phyloP scores from a whole-genome alignment of 192 early-diverging fungal species.

The Gaertneriomyces sp. region DNA sequence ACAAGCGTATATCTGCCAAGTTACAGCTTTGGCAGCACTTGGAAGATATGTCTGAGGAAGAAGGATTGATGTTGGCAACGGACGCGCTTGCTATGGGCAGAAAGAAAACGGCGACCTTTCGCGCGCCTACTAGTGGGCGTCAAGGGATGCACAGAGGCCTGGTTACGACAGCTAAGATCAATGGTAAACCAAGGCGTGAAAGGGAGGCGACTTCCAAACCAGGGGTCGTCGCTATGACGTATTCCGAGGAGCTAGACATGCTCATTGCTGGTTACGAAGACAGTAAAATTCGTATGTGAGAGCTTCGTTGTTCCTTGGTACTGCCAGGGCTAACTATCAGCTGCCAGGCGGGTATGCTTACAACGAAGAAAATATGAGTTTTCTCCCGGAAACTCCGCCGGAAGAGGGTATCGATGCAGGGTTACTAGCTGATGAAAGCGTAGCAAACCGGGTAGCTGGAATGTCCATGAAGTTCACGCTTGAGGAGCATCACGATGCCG shows the following conservation, averaged over 20 bases:
- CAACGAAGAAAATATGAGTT: conserved; percentile 52
- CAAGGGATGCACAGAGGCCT: conserved; percentile 7
- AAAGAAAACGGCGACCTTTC: conserved; percentile 16
- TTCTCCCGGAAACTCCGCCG: conserved; percentile 30
- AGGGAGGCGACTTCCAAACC: conserved; percentile 12
- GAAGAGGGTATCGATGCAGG: conserved; percentile 13
- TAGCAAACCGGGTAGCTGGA: conserved; percentile 53
- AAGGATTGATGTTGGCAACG: conserved; percentile 28
- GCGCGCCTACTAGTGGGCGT: neutral
- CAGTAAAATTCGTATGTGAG: conserved; percentile 42
- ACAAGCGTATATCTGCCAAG: conserved; percentile 36
- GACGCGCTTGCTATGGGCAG: conserved; percentile 24
- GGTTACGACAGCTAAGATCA: neutral
- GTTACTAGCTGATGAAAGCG: conserved; percentile 32
- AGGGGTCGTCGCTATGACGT: conserved; percentile 44
- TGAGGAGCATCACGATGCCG: conserved; percentile 49
- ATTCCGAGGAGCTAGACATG: conserved; percentile 56
- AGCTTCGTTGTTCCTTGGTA: neutral
- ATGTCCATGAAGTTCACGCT: conserved; percentile 51
- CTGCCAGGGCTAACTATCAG: neutral
- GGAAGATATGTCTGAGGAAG: conserved; percentile 30
- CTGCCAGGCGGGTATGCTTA: conserved; percentile 52
- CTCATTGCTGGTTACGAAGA: conserved; percentile 56
- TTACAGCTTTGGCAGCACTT: conserved; percentile 41
- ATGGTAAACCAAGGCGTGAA: neutral